These are phyloP conservation scores for Citrus sp. DNA, from an alignment of 345 rosid genomes.

Conservation along the genomic window DNA sequence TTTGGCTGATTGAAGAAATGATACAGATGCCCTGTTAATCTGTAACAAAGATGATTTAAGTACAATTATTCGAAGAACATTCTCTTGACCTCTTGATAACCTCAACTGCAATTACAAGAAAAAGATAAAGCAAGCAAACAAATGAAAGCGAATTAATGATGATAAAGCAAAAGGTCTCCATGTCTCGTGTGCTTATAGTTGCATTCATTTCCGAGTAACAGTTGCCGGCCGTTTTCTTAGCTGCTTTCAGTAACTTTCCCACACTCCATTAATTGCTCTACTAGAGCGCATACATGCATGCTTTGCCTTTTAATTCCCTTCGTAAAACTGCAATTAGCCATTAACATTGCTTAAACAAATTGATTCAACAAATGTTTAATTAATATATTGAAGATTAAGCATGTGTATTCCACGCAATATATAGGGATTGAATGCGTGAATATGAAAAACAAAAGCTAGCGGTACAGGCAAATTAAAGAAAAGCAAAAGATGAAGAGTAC, in stretches of 20 bases:
- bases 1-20: not conserved
- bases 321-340: not conserved
- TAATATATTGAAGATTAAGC: no score
- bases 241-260: not conserved
- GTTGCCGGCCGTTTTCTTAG: not conserved
- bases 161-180: slow-evolving; percentile 19
- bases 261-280: not conserved
- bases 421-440: no score
- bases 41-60: not conserved
- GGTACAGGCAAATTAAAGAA: not conserved
- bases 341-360: not conserved
- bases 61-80: slow-evolving; percentile 22
- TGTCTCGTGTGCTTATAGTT: slow-evolving; percentile 17
- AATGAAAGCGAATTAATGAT: slow-evolving; percentile 17
- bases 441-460: not conserved
- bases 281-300: not conserved
- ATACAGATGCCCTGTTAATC: not conserved
- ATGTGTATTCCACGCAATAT: not conserved
- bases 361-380: not conserved
- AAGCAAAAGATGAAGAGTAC: slow-evolving; percentile 23
- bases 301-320: not conserved
- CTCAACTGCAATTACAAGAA: not conserved
- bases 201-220: not conserved
- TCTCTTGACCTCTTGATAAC: slow-evolving; percentile 14
- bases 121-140: slow-evolving; percentile 4